A percentile compares a stretch with the other conserved stretches of the same genome.
Evolutionary conservation across 2,329 filamentous ascomycete genomes (phyloP).

Genomic region (Grosmannia serpens): DNA sequence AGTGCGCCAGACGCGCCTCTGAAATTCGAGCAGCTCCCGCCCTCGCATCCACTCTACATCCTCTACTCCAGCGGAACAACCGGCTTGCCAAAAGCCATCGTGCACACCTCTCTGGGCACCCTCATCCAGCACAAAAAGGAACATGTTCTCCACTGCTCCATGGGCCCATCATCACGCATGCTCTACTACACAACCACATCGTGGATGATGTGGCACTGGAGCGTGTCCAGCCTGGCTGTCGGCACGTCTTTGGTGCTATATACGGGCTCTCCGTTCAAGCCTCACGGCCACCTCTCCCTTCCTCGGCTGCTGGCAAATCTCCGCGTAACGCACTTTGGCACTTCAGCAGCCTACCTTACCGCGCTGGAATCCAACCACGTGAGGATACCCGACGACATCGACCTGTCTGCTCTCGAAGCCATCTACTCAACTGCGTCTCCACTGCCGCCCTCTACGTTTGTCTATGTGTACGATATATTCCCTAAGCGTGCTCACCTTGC

Average conservation of each 20-base stretch:
- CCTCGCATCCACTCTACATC: conserved; percentile 86
- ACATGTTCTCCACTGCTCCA: conserved; percentile 75
- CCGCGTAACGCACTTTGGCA: conserved; percentile 84
- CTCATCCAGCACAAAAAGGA: conserved; percentile 97
- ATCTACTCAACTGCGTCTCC: conserved; percentile 94
- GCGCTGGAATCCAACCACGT: conserved; percentile 72
- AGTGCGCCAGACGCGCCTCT: conserved; percentile 33
- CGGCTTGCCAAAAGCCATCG: conserved; percentile 77
- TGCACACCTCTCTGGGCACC: conserved; percentile 83
- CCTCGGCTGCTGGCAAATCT: conserved; percentile 71
- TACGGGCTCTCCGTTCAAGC: conserved; percentile 82
- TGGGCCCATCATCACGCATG: conserved; percentile 59
- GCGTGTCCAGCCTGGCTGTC: conserved; percentile 71
- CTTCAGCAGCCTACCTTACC: conserved; percentile 85
- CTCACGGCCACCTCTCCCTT: conserved; percentile 69
- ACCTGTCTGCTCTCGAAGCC: conserved; percentile 58
- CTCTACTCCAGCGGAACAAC: conserved; percentile 92
- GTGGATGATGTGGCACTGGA: conserved; percentile 99
- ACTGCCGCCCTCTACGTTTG: conserved; percentile 83
- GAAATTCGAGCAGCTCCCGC: conserved; percentile 63
- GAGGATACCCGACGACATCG: conserved; percentile 36
- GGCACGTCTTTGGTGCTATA: conserved; percentile 81
- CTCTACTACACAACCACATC: conserved; percentile 93
- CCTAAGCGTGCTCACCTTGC: conserved; percentile 71
- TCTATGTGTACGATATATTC: conserved; percentile 78